A percentile compares a stretch with the other conserved stretches of the same genome.
phyloP scores from a whole-genome alignment of 179 eudicot genomes.

The Beta macrorhiza region DNA sequence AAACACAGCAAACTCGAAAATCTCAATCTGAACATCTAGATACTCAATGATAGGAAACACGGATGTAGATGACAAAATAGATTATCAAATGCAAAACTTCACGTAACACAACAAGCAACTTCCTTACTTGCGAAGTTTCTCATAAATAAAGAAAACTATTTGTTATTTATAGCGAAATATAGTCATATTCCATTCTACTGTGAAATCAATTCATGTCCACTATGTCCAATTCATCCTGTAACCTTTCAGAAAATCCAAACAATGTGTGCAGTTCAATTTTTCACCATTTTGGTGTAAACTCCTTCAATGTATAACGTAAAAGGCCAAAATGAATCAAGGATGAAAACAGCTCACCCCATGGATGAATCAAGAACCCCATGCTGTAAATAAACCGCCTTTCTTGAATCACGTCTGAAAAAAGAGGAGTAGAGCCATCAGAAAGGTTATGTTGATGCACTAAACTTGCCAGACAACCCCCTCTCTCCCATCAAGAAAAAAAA shows the following conservation, averaged over 20 bases:
- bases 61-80: not conserved
- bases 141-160: not conserved
- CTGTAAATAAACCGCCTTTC: conserved; percentile 88
- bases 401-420: conserved; percentile 69
- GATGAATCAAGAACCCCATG: conserved; percentile 98
- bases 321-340: conserved; percentile 4
- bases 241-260: not conserved
- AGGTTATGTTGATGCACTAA: not conserved
- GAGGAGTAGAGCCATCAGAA: conserved; percentile 19
- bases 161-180: not conserved
- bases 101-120: not conserved
- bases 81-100: not conserved
- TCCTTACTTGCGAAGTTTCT: not conserved
- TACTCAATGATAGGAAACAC: not conserved
- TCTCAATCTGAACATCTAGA: not conserved
- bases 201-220: not conserved
- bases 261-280: not conserved
- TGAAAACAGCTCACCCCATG: conserved; percentile 71
- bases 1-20: not conserved
- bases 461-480: not conserved
- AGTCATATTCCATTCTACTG: not conserved
- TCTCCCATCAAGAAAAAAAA: not conserved
- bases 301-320: not conserved
- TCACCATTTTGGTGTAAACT: not conserved
- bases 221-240: not conserved